Percentiles rank a stretch among this genome's conserved stretches.
These are phyloP conservation scores for Euphorbia corollata DNA, from an alignment of 441 rosid species.

Conservation along the genomic window DNA sequence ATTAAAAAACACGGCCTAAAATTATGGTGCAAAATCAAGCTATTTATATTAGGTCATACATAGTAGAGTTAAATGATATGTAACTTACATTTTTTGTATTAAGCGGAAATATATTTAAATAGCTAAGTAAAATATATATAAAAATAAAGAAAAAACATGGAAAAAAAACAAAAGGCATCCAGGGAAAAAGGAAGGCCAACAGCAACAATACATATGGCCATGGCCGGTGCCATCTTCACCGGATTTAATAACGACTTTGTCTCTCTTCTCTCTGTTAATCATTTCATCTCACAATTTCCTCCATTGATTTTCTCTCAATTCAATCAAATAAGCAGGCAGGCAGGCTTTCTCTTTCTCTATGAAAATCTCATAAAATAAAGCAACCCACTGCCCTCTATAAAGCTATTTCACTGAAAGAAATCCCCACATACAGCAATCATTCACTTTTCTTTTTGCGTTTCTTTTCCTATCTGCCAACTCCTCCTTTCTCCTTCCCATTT, in stretches of 20 bases:
- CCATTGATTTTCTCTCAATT: background rate
- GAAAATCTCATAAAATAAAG: constrained; percentile 20
- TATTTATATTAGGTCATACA: too few species aligned
- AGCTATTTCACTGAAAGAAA: constrained; percentile 27
- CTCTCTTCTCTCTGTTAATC: background rate
- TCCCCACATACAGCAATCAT: constrained; percentile 32
- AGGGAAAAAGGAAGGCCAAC: constrained; percentile 20
- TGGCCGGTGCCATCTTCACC: constrained; percentile 42
- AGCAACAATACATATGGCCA: background rate
- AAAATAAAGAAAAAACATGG: background rate
- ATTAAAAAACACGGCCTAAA: too few species aligned
- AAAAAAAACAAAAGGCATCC: background rate
- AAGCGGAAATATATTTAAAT: too few species aligned
- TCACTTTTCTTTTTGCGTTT: constrained; percentile 24
- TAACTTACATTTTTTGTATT: too few species aligned
- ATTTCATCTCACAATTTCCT: background rate
- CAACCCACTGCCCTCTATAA: constrained; percentile 11
- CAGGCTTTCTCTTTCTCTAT: constrained; percentile 5
- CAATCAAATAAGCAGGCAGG: background rate
- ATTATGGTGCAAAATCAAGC: too few species aligned
- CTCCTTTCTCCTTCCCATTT: constrained; percentile 13
- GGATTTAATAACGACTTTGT: constrained; percentile 30
- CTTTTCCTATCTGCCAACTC: constrained; percentile 27
- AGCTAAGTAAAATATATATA: too few species aligned
- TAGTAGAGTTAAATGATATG: too few species aligned